Base-by-base conservation (phyloP, 2,329 filamentous ascomycete species). In the Celoporthe dispersa region DNA sequence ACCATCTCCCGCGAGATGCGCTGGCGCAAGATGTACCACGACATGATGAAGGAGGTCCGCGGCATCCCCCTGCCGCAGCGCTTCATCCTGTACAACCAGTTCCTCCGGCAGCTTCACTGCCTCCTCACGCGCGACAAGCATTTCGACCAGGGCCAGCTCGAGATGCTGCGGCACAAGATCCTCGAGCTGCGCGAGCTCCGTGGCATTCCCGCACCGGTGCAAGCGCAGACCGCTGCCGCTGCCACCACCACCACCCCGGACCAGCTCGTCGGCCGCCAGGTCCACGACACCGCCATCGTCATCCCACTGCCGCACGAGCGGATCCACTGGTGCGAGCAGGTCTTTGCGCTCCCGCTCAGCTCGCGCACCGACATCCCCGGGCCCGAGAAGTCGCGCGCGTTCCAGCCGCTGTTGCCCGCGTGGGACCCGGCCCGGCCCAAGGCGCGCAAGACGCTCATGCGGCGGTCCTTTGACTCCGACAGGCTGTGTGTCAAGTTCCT, bases 21-120 rank as follows among this genome's bases (percentile, higher is more conserved):
- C 67, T 90, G 88, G 88, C 82, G 84, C 57, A 83, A 82, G 73
- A 89, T 90, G 86, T 88, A 85, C 75, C 82, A 88, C 76, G 78
- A 80, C 6, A 83, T 90, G 82, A 83, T 81, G 9, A 81, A 84
- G 33, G 86, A 90, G 75, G 83, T 83, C 3, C 83, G 80, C 2
- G 85, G 84, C 0, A 81, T 87, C 41, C 80, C 80, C 7, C 78
- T 90, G 1, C 83, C 84, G 0, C 83, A 84, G 22, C 81, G 87
- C 8, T 89, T 90, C 71, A 77, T 82, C 37, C 80, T 88, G 67
- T 89, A 88, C 75, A 87, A 88, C 72, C 81, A 85, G 66, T 88
- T 86, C 72, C 76, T 90, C 62, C 77, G 79, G 2, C 78, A 85
- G 39, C 76, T 89, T 39, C 80, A 82, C 71, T 82, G 84, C 69